Percentiles rank a stretch among this genome's conserved stretches.
Evolutionary conservation across 2,329 filamentous ascomycete genomes (phyloP).

Genomic region (Fusarium mexicanum): DNA sequence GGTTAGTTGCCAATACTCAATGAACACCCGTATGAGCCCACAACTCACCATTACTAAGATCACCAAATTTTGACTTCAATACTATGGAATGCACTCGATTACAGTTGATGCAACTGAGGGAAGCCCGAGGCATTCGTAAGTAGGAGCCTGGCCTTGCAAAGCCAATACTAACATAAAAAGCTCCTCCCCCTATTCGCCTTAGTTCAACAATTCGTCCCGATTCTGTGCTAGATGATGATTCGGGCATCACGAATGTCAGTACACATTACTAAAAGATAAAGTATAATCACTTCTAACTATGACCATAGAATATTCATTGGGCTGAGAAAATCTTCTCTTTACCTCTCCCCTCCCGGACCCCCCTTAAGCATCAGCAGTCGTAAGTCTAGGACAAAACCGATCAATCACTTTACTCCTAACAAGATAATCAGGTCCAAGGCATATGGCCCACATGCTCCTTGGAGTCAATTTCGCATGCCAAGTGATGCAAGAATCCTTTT

Average conservation of each 20-base stretch:
- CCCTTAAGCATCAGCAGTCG: slow-evolving; percentile 54
- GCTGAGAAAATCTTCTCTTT: slow-evolving; percentile 68
- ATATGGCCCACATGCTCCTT: slow-evolving; percentile 56
- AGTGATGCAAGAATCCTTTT: slow-evolving; percentile 62
- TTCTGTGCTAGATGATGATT: slow-evolving; percentile 44
- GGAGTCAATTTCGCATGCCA: slow-evolving; percentile 56
- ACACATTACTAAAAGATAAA: neutral
- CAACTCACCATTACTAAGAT: slow-evolving; percentile 41
- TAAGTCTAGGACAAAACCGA: slow-evolving; percentile 26
- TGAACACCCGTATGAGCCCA: neutral
- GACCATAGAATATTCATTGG: slow-evolving; percentile 63
- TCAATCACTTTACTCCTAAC: slow-evolving; percentile 2
- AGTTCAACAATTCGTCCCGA: slow-evolving; percentile 49
- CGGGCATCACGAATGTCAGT: slow-evolving; percentile 31
- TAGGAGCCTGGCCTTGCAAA: neutral
- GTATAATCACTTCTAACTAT: slow-evolving; percentile 8
- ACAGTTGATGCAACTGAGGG: slow-evolving; percentile 62
- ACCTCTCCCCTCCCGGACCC: slow-evolving; percentile 61
- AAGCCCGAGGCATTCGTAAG: slow-evolving; percentile 63
- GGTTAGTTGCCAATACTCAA: slow-evolving; percentile 50
- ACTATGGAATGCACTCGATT: slow-evolving; percentile 59
- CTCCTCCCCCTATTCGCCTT: slow-evolving; percentile 49
- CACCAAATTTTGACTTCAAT: slow-evolving; percentile 65
- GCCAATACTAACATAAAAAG: slow-evolving; percentile 36
- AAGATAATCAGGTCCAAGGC: slow-evolving; percentile 54